phyloP scores from a whole-genome alignment of 768 basidiomycete genomes.

The Rhodotorula sphaerocarpa region DNA sequence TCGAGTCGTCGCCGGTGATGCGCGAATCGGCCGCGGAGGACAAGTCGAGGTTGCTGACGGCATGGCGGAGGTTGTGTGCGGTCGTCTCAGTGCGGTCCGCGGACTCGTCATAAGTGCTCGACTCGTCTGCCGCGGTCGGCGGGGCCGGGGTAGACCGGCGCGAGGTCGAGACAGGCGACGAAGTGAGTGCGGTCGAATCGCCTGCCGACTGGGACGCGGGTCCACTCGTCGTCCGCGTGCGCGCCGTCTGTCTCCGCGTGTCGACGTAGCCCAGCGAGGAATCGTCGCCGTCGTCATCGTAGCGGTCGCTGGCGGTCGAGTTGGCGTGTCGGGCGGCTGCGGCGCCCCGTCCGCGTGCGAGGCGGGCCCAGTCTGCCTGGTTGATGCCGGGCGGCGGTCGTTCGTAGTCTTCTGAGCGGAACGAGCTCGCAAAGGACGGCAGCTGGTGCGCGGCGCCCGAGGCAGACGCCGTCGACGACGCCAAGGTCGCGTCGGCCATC shows the following conservation, averaged over 20 bases:
- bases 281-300: no score
- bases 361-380: conserved; percentile 3
- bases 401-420: conserved; percentile 20
- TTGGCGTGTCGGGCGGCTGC: no score
- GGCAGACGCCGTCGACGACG: neutral
- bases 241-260: no score
- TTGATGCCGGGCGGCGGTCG: conserved; percentile 14
- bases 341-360: neutral
- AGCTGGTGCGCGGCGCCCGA: neutral
- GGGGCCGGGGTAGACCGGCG: no score
- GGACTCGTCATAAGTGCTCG: neutral
- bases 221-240: no score
- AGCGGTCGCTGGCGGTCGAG: no score
- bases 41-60: neutral
- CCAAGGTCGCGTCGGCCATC: neutral
- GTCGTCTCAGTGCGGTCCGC: conserved; percentile 10
- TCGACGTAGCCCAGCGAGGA: no score
- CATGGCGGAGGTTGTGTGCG: neutral
- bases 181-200: neutral
- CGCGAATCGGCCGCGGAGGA: neutral
- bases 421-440: conserved; percentile 11
- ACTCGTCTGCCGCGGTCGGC: neutral
- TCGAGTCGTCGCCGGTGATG: neutral
- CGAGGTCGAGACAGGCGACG: neutral
- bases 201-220: no score